Evolutionary conservation across 1,284 basidiomycete species (phyloP), one percentile per base, ranked within the genome.

Genomic region (Pseudozyma hubeiensis): DNA sequence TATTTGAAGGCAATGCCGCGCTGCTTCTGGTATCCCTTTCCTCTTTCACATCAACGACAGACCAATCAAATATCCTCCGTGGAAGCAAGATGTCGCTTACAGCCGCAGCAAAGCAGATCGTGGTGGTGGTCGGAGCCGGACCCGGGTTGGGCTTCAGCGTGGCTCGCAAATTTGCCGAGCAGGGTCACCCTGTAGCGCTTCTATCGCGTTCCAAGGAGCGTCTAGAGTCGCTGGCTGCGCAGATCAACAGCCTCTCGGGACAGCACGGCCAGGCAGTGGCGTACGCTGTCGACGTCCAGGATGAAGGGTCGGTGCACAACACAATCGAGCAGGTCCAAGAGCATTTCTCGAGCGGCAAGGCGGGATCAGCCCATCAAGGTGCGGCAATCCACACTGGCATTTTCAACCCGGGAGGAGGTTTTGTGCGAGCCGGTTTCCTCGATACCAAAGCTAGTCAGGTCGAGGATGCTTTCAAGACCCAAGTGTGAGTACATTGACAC

Each of bases 361-460:
- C 24, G 1, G 67, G 62, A 10, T 50, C 57, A 7, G 34, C 61
- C n/a, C 69, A 72, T 24, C 37, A 64, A 33, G 69, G 52, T 24
- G 69, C 69, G 7, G 57, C 37, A 24, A 67, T 72, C 34, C 64
- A 67, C 46, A 67, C 69, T 4, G 72, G 72, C 24, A 61, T 75
- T 3, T 72, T 71, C 44, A 75, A 75, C 51, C 72, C 72, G 11
- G 62, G 55, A 9, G 72, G 72, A 53, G 72, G 72, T 5, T 75
- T 75, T 50, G 66, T 43, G 4, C 30, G 60, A 3, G 54, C 60
- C 5, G 30, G 46, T 6, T 75, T 75, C 45, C 47, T 70, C 9
- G 66, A 70, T 5, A 66, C 69, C 46, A 75, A 70, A n/a, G 39
- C 61, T n/a, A 64, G 62, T 24, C 67, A 75, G 56, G 16, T 75